Evolutionary conservation across 305 asterid genomes (phyloP), one percentile per base, ranked within the genome.

Genomic region (Coffea humblotiana): DNA sequence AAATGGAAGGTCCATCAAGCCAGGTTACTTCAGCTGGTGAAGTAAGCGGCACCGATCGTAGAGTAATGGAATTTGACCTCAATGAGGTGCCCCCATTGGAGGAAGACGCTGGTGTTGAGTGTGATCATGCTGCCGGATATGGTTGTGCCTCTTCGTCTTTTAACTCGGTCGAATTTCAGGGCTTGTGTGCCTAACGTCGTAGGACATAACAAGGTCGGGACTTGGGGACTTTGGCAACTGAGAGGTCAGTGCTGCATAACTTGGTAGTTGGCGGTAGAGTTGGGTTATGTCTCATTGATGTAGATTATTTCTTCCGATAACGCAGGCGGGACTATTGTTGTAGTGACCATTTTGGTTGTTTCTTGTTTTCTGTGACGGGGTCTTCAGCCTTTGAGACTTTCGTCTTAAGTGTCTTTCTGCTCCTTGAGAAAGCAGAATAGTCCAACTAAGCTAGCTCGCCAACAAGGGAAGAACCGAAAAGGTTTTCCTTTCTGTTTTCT

Each of bases 31-130:
- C 77, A 0, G 23, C 76, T 11, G 81, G 81, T 72, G 43, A 37
- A 37, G 43, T 37, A 37, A 86, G 79, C 78, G 72, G 78, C 27
- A 61, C 67, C 8, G 43, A n/a, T 45, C 29, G 40, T 51, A 81
- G 77, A 84, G 45, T 79, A 61, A 48, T 90, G 75, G 88, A 81
- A 43, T 81, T 92, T 79, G 95, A 92, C 79, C 94, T 92, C 64
- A 91, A 92, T 72, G 89, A 88, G 80, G 52, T 71, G 83, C 97
- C 93, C 49, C 85, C 87, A 14, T 3, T 74, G 65, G 80, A 81
- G 6, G 89, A 85, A 77, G 87, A 81, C 8, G 45, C 72, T 23
- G 81, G 81, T 77, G 27, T 60, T 14, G 51, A 65, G 69, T 64
- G 75, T 76, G 51, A 85, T 71, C 68, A 64, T 72, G 61, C 40